Percentiles rank a stretch among this genome's conserved stretches.
Conservation (phyloP, 1,139 yeast species). For the Kodamaea alishanica region DNA sequence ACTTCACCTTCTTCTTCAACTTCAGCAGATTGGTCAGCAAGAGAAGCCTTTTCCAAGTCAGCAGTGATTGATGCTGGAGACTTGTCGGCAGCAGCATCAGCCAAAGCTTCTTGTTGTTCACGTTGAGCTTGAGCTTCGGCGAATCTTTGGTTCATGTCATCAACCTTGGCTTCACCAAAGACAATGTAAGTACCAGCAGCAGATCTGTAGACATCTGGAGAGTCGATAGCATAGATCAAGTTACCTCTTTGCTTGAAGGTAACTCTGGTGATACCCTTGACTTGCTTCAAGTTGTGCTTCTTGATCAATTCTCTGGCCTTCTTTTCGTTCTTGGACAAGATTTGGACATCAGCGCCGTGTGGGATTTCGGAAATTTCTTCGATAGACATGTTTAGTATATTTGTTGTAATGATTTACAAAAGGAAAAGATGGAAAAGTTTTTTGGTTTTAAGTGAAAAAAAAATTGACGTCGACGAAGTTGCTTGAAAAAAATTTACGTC, state of each 20-base stretch:
- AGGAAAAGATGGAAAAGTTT: conserved; percentile 2
- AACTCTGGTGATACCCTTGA: conserved; percentile 92
- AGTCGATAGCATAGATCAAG: conserved; percentile 87
- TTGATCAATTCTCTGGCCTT: conserved; percentile 90
- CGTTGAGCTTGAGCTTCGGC: conserved; percentile 55
- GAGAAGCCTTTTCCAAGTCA: conserved; percentile 81
- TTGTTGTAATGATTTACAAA: not conserved
- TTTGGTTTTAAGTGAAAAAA: conserved; percentile 1
- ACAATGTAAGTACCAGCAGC: conserved; percentile 94
- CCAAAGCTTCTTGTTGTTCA: conserved; percentile 60
- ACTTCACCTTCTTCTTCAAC: conserved; percentile 63
- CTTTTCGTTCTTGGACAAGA: conserved; percentile 88
- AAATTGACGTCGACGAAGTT: not conserved
- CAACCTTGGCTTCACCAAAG: conserved; percentile 97
- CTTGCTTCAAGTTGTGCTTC: conserved; percentile 87
- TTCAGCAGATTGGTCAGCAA: conserved; percentile 36
- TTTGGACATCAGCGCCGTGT: conserved; percentile 82
- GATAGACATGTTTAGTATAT: conserved; percentile 38
- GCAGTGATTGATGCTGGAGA: conserved; percentile 83
- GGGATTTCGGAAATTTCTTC: conserved; percentile 55
- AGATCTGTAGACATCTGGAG: conserved; percentile 93
- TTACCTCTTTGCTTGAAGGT: conserved; percentile 94
- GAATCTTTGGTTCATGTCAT: conserved; percentile 79
- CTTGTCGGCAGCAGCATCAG: conserved; percentile 52
- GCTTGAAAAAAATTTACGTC: not conserved